Evolutionary conservation across 164 flowering plant species (phyloP).

Genomic region (Chimonanthus praecox): DNA sequence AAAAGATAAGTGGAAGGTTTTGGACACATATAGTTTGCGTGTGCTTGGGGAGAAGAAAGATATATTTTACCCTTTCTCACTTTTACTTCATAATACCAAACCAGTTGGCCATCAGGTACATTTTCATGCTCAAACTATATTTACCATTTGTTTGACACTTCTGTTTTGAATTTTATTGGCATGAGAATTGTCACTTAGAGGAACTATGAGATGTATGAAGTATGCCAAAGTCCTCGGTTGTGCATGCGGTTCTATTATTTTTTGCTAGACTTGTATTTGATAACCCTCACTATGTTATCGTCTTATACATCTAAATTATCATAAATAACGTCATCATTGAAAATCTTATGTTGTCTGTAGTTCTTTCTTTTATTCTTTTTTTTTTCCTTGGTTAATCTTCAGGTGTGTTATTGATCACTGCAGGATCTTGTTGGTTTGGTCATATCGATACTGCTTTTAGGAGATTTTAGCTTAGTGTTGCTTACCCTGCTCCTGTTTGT

Average conservation of each 20-base stretch:
- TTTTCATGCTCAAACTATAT: background rate
- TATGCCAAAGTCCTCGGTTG: no score
- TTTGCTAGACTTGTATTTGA: no score
- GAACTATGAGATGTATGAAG: no score
- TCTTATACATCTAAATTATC: no score
- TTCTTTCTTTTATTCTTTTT: background rate
- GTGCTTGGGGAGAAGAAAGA: slow-evolving; percentile 69
- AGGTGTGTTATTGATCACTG: slow-evolving; percentile 12
- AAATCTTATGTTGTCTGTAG: background rate
- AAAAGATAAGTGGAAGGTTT: slow-evolving; percentile 47
- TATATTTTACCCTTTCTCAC: slow-evolving; percentile 60
- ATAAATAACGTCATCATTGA: background rate
- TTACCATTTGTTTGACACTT: no score
- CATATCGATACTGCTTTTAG: slow-evolving; percentile 73
- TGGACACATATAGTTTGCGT: slow-evolving; percentile 53
- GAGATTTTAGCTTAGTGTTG: slow-evolving; percentile 83
- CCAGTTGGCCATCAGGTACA: slow-evolving; percentile 99
- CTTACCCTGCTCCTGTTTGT: slow-evolving; percentile 78
- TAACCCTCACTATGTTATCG: no score
- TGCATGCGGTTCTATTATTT: no score
- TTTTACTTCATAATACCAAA: slow-evolving; percentile 74
- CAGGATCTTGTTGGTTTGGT: slow-evolving; percentile 97
- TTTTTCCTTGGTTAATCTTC: no score
- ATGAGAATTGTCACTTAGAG: no score
- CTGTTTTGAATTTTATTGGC: no score